Evolutionary conservation across 192 early-diverging fungal genomes (phyloP).

Genomic region (Linnemannia schmuckeri): DNA sequence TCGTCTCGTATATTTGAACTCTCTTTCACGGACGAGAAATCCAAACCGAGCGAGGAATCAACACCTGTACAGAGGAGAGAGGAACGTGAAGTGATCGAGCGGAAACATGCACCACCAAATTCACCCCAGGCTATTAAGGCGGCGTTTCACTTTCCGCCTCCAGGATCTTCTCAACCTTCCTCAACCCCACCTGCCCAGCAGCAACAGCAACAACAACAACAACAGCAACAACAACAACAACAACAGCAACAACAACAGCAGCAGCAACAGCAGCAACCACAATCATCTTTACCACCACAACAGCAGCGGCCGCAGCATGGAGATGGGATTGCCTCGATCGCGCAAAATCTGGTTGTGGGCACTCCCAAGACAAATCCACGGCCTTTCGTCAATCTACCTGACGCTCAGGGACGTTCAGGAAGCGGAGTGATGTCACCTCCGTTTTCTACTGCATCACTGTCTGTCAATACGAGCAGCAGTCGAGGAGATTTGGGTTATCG

Average conservation of each 20-base stretch:
- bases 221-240: not conserved
- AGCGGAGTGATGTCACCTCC: not conserved
- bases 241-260: not conserved
- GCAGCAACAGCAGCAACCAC: not conserved
- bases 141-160: not conserved
- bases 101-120: not conserved
- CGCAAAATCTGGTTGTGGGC: conserved; percentile 36
- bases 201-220: not conserved
- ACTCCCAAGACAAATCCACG: conserved; percentile 9
- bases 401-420: not conserved
- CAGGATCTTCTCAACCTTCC: not conserved
- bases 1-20: not conserved
- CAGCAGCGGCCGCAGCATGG: not conserved
- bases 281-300: not conserved
- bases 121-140: not conserved
- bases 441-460: not conserved
- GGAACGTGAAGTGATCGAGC: not conserved
- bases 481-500: conserved; percentile 23
- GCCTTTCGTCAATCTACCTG: not conserved
- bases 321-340: conserved; percentile 46
- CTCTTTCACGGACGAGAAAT: not conserved
- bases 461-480: not conserved
- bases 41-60: not conserved
- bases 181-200: not conserved
- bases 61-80: not conserved